Percentiles rank a stretch among this genome's conserved stretches.
Evolutionary conservation across 306 rosid genomes (phyloP).

Genomic region (Prosopis cineraria): DNA sequence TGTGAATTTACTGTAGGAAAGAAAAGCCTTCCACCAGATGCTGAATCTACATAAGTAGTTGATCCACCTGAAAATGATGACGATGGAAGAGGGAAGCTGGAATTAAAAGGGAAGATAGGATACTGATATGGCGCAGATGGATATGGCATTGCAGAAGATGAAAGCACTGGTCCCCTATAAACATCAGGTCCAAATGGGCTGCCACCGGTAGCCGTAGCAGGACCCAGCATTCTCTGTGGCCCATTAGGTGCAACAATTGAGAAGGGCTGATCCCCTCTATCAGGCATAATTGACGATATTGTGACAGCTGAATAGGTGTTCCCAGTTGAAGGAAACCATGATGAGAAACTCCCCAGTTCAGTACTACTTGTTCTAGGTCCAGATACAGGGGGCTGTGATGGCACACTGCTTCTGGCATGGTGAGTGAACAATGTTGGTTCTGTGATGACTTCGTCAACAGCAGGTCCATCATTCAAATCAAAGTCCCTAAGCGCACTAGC

Average conservation of each 20-base stretch:
- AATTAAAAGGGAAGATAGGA: conserved; percentile 64
- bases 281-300: conserved; percentile 64
- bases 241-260: conserved; percentile 63
- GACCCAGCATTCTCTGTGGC: conserved; percentile 57
- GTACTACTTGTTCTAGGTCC: conserved; percentile 54
- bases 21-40: conserved; percentile 62
- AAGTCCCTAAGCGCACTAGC: conserved; percentile 51
- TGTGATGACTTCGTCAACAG: conserved; percentile 45
- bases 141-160: conserved; percentile 65
- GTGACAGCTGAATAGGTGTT: conserved; percentile 66
- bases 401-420: conserved; percentile 48
- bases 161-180: conserved; percentile 57
- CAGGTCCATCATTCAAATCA: conserved; percentile 80
- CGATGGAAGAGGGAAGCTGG: conserved; percentile 60
- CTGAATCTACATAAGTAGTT: conserved; percentile 55
- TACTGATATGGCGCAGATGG: conserved; percentile 58
- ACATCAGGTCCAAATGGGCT: conserved; percentile 56
- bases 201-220: conserved; percentile 52
- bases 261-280: conserved; percentile 59
- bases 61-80: conserved; percentile 55
- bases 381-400: conserved; percentile 50
- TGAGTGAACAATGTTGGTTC: conserved; percentile 48
- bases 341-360: conserved; percentile 56
- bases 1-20: conserved; percentile 63
- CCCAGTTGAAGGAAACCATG: conserved; percentile 67